These are phyloP conservation scores for Dispira parvispora DNA, from an alignment of 192 early-diverging fungal species.

Conservation along the genomic window DNA sequence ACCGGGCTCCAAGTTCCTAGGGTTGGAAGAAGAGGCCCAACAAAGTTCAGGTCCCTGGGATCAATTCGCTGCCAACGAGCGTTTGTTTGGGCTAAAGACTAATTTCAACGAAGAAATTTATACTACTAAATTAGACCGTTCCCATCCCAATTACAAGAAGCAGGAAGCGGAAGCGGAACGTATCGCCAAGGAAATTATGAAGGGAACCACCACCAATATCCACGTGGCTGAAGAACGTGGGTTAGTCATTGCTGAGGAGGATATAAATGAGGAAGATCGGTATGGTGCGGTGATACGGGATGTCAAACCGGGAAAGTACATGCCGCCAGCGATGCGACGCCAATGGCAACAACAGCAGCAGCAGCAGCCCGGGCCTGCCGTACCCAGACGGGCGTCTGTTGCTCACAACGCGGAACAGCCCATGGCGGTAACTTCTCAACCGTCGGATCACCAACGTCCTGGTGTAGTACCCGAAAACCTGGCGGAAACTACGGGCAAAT, in stretches of 20 bases:
- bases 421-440: too few relatives aligned
- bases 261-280: constrained; percentile 81
- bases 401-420: too few relatives aligned
- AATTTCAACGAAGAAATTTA: constrained; percentile 95
- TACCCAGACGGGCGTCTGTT: too few relatives aligned
- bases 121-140: constrained; percentile 80
- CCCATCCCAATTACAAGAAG: constrained; percentile 65
- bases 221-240: constrained; percentile 90
- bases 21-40: background rate
- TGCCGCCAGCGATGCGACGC: constrained; percentile 63
- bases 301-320: constrained; percentile 59
- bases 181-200: constrained; percentile 81
- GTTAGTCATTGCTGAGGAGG: constrained; percentile 32
- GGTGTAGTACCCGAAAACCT: too few relatives aligned
- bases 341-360: constrained; percentile 27
- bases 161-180: constrained; percentile 75
- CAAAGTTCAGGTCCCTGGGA: constrained; percentile 50
- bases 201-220: constrained; percentile 47
- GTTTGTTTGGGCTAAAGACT: constrained; percentile 84
- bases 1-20: constrained; percentile 6
- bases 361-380: background rate
- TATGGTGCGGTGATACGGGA: constrained; percentile 68
- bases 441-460: too few relatives aligned
- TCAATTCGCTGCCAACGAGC: constrained; percentile 90
- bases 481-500: too few relatives aligned